Percentiles rank a stretch among this genome's conserved stretches.
phyloP scores from a whole-genome alignment of 2,329 filamentous ascomycete species.

The Fusarium zealandicum region DNA sequence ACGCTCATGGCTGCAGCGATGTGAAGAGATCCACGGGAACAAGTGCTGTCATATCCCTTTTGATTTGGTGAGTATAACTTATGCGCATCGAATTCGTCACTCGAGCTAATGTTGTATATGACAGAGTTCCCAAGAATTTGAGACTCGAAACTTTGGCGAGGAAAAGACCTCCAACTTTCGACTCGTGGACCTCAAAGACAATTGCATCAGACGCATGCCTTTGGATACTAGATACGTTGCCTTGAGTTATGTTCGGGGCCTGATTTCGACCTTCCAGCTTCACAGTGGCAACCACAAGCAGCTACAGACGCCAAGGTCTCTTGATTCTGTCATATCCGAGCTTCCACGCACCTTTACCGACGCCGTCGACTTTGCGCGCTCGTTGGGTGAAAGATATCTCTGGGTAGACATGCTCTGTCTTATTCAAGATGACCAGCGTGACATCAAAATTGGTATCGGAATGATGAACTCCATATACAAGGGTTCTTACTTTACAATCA shows the following conservation, averaged over 20 bases:
- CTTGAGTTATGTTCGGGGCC: neutral
- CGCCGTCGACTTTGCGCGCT: conserved; percentile 8
- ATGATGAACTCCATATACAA: conserved; percentile 17
- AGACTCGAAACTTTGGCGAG: neutral
- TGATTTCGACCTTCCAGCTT: neutral
- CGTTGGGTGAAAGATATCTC: conserved; percentile 19
- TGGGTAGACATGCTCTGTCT: conserved; percentile 33
- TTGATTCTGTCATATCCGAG: neutral
- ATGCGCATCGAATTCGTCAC: no score
- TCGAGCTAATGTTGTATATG: neutral
- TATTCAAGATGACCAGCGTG: conserved; percentile 18
- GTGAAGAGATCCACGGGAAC: conserved; percentile 2
- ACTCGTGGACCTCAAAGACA: conserved; percentile 2
- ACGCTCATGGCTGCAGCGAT: conserved; percentile 6
- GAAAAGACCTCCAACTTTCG: conserved; percentile 10
- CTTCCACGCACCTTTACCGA: conserved; percentile 4
- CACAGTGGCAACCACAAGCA: neutral
- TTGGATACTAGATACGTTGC: conserved; percentile 1
- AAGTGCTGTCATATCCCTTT: conserved; percentile 11
- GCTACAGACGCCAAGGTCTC: neutral
- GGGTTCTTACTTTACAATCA: conserved; percentile 1
- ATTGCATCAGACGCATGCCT: conserved; percentile 2
- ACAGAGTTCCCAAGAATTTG: neutral
- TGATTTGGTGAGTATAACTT: neutral
- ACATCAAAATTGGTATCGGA: conserved; percentile 1